A percentile compares a stretch with the other conserved stretches of the same genome.
phyloP scores from a whole-genome alignment of 1,284 basidiomycete species.

The Chondrostereum purpureum region DNA sequence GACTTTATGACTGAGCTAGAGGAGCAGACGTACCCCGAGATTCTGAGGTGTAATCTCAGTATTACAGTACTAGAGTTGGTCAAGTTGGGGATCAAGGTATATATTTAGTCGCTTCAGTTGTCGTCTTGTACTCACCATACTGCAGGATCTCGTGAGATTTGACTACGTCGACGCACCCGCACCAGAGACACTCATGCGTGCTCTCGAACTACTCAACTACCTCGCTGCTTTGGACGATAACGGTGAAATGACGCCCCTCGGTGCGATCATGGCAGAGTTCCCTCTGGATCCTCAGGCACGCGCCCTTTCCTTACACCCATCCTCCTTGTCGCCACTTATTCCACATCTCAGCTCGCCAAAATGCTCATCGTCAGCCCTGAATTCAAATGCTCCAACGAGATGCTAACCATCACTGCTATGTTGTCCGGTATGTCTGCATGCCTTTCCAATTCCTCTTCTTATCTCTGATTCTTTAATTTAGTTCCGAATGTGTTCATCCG shows the following conservation, averaged over 20 bases:
- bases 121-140: conserved; percentile 1
- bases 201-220: conserved; percentile 91
- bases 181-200: conserved; percentile 97
- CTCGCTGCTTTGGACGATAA: conserved; percentile 92
- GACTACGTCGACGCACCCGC: conserved; percentile 97
- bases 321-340: not conserved
- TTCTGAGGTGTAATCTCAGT: conserved; percentile 86
- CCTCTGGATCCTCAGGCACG: conserved; percentile 92
- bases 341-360: conserved; percentile 65
- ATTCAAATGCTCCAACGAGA: conserved; percentile 95
- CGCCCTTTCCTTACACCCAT: conserved; percentile 9
- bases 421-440: conserved; percentile 68
- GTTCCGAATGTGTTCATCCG: conserved; percentile 94
- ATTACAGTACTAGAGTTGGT: conserved; percentile 94
- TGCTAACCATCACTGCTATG: conserved; percentile 94
- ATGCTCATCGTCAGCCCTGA: conserved; percentile 93
- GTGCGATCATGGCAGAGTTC: conserved; percentile 95
- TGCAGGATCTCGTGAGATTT: conserved; percentile 81
- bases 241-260: conserved; percentile 84
- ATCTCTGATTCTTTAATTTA: too few species aligned
- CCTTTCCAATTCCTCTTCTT: too few species aligned
- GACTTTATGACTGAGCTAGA: conserved; percentile 95
- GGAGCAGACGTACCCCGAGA: conserved; percentile 96
- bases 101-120: conserved; percentile 8
- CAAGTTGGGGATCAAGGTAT: conserved; percentile 62